These are phyloP conservation scores for Epichloe bromicola DNA, from an alignment of 2,329 filamentous ascomycete genomes.

Conservation along the genomic window DNA sequence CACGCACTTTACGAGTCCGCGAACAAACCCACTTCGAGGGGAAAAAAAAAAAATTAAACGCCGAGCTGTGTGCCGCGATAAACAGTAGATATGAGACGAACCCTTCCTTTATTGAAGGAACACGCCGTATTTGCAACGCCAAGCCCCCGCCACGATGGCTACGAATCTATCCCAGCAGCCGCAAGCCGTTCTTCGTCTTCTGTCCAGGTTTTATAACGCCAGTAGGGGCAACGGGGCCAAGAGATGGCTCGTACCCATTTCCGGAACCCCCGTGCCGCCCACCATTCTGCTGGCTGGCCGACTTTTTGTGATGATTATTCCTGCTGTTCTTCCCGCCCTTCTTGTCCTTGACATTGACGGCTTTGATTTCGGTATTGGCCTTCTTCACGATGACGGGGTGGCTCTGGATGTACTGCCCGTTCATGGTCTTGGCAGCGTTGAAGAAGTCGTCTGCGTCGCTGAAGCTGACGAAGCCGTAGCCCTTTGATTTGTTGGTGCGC, in stretches of 20 bases:
- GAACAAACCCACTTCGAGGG: no score
- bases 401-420: constrained; percentile 97
- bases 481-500: constrained; percentile 89
- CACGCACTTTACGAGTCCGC: no score
- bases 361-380: constrained; percentile 83
- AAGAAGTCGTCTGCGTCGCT: constrained; percentile 94
- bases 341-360: constrained; percentile 54
- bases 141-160: not conserved
- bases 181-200: constrained; percentile 55
- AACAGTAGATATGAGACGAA: no score
- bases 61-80: not conserved
- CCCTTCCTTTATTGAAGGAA: no score
- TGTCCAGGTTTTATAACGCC: constrained; percentile 50
- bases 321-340: constrained; percentile 23
- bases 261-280: constrained; percentile 15
- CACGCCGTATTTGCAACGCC: not conserved
- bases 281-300: constrained; percentile 6
- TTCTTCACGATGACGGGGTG: constrained; percentile 82
- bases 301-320: constrained; percentile 14
- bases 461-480: constrained; percentile 94
- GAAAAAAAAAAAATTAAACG: not conserved
- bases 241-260: constrained; percentile 33
- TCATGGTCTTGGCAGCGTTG: constrained; percentile 92
- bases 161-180: constrained; percentile 39
- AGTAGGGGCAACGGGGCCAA: constrained; percentile 35